phyloP scores from a whole-genome alignment of 257 asterid genomes.

The Solanum sitiens region DNA sequence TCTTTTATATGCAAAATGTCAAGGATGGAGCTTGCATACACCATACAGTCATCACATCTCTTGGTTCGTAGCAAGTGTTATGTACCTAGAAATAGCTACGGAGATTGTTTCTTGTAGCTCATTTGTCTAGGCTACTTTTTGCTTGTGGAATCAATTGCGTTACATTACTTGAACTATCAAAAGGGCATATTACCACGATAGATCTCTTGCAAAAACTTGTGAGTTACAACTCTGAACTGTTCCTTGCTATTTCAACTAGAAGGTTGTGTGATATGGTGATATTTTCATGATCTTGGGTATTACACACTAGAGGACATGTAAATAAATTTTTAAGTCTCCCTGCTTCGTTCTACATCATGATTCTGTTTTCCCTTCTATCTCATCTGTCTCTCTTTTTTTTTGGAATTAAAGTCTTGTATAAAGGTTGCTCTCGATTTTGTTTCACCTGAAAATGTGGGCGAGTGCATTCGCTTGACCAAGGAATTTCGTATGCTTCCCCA shows the following conservation, averaged over 20 bases:
- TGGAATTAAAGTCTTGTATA: slow-evolving; percentile 47
- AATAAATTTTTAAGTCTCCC: neutral
- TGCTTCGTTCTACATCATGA: neutral
- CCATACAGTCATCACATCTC: neutral
- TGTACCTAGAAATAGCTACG: neutral
- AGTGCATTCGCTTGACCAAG: slow-evolving; percentile 49
- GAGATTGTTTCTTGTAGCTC: neutral
- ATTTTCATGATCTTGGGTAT: neutral
- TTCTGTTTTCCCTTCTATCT: neutral
- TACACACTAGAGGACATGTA: neutral
- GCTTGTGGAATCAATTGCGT: neutral
- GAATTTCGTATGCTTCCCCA: slow-evolving; percentile 63
- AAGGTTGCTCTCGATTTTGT: slow-evolving; percentile 79
- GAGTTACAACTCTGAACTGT: neutral
- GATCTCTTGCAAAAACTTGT: neutral
- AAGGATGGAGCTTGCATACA: neutral
- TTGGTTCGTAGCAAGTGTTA: neutral
- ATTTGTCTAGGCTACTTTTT: neutral
- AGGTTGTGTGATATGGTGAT: neutral
- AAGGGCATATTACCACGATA: neutral
- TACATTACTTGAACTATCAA: neutral
- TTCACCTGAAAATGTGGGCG: slow-evolving; percentile 61
- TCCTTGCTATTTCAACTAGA: neutral
- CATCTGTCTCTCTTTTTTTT: neutral
- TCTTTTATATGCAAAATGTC: neutral